Conservation (phyloP, 2,329 filamentous ascomycete genomes). For the Paraconiothyrium brasiliense region DNA sequence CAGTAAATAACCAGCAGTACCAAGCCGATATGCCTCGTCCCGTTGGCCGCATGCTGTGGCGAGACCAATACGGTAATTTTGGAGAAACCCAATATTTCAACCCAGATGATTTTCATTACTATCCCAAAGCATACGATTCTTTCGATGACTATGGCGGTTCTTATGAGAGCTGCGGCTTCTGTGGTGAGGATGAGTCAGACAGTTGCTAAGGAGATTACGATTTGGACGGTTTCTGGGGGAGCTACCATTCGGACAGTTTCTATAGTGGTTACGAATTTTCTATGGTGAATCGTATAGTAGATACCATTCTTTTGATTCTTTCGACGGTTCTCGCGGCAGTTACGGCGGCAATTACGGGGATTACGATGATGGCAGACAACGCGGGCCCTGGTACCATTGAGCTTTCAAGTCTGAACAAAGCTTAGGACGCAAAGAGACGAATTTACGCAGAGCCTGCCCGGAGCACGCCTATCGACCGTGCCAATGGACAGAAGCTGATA, state of each 20-base stretch:
- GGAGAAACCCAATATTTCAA: background rate
- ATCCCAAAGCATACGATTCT: background rate
- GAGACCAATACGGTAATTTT: too few relatives aligned
- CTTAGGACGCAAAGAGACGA: too few relatives aligned
- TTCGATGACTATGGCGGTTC: background rate
- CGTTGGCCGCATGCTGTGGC: too few relatives aligned
- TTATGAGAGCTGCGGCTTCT: background rate
- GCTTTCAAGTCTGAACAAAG: background rate
- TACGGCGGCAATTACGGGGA: background rate
- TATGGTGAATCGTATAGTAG: background rate
- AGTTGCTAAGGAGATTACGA: too few relatives aligned
- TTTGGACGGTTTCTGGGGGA: too few relatives aligned
- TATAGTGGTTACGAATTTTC: background rate
- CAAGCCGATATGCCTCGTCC: background rate
- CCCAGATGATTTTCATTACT: background rate
- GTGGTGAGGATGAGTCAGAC: too few relatives aligned
- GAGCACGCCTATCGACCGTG: too few relatives aligned
- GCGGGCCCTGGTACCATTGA: background rate
- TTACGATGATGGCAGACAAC: background rate
- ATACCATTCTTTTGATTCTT: too few relatives aligned
- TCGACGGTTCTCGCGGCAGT: background rate
- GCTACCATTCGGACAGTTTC: background rate
- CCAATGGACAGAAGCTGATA: too few relatives aligned
- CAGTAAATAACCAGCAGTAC: background rate
- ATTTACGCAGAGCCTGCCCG: too few relatives aligned